Evolutionary conservation across 441 rosid species (phyloP), one percentile per base, ranked within the genome.

Genomic region (Aquilaria agallochum): DNA sequence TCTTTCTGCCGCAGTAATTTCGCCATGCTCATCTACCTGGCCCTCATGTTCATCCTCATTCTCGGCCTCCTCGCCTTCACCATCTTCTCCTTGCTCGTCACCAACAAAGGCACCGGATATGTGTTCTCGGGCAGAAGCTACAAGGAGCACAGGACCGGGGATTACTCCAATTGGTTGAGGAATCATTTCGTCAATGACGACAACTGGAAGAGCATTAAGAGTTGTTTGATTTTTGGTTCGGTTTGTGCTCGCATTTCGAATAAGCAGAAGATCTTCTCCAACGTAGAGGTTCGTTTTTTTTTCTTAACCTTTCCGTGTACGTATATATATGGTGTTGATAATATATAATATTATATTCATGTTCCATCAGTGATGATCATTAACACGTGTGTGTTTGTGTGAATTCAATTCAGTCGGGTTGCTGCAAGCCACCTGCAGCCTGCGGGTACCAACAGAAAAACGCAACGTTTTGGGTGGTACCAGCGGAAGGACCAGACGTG

Each of bases 351-450:
- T 20, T 5, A 40, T 5, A 40, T 40, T 6, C 4, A 40, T 40
- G 44, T 5, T 40, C 45, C 27, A 20, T 40, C 9, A 7, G 2
- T 40, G 45, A 6, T 40, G 9, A 40, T 40, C 9, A 40, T 40
- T 40, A 10, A 40, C 45, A 40, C 9, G 45, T 40, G 9, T 40
- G 9, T 40, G 45, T 40, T 30, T 2, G 15, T 12, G 14, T 12
- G 6, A 2, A 2, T 9, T 50, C 15, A 14, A 27, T n/a, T 50
- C 75, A 78, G 81, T 60, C 58, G 6, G 76, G 78, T 4, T 74
- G 86, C 62, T 78, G 86, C 78, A 78, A 61, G 63, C 80, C 82
- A 50, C 83, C 80, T 11, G 30, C 5, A 5, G 9, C 44, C 7
- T 81, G 83, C 44, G 54, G 68, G 2, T 66, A 67, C 40, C 20